Evolutionary conservation across 495 filamentous ascomycete genomes (phyloP).

Genomic region (Penicillium pulvis): DNA sequence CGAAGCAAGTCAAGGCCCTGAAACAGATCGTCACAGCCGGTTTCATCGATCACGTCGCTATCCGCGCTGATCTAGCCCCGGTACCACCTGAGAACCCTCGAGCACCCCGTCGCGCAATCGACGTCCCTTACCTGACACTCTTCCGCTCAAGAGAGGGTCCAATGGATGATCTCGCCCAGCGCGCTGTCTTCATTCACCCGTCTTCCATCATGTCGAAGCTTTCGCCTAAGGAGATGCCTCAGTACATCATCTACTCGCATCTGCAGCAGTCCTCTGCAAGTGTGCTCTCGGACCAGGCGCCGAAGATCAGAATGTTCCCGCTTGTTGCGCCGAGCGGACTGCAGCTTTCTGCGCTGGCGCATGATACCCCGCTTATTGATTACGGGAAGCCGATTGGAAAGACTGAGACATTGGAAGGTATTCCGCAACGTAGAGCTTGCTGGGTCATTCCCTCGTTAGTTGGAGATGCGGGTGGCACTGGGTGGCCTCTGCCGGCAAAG

Average conservation of each 20-base stretch:
- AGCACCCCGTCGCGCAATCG: constrained; percentile 77
- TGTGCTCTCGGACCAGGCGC: constrained; percentile 48
- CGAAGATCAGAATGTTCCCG: constrained; percentile 86
- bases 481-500: constrained; percentile 82
- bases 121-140: constrained; percentile 89
- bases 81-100: constrained; percentile 68
- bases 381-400: constrained; percentile 91
- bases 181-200: constrained; percentile 82
- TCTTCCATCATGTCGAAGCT: constrained; percentile 74
- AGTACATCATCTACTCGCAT: constrained; percentile 85
- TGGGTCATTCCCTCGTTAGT: constrained; percentile 78
- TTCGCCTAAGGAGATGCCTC: constrained; percentile 72
- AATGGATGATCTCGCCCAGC: constrained; percentile 50
- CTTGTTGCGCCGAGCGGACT: constrained; percentile 73
- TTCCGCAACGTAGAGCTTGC: constrained; percentile 63
- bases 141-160: constrained; percentile 64
- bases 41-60: constrained; percentile 94
- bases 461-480: constrained; percentile 65
- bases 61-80: constrained; percentile 83
- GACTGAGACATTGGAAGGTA: constrained; percentile 60
- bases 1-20: constrained; percentile 75
- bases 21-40: constrained; percentile 90
- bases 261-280: constrained; percentile 69
- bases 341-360: constrained; percentile 78
- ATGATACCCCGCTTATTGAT: constrained; percentile 79